Conservation (phyloP, 2,329 filamentous ascomycete species). For the Monilinia vaccinii-corymbosi region DNA sequence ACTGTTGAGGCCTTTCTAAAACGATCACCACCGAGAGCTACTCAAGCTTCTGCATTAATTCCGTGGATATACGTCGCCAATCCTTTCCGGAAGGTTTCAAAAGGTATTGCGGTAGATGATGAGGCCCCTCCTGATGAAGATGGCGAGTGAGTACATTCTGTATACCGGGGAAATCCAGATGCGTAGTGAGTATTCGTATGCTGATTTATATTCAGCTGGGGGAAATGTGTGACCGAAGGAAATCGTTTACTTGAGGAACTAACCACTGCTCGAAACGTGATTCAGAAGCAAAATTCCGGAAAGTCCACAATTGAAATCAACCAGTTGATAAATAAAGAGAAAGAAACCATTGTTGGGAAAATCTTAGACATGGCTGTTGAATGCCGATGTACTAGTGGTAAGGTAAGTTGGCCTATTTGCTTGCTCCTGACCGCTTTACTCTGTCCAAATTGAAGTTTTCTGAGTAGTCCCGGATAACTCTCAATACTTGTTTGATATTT, state of each 20-base stretch:
- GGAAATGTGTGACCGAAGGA: constrained; percentile 16
- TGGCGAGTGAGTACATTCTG: constrained; percentile 9
- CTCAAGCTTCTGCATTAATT: constrained; percentile 33
- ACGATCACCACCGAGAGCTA: constrained; percentile 59
- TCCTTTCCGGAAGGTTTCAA: constrained; percentile 36
- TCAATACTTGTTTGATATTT: neutral
- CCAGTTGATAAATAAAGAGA: constrained; percentile 24
- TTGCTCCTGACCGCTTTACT: constrained; percentile 63
- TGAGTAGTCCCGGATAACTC: constrained; percentile 31
- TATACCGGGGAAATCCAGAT: neutral
- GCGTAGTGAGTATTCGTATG: neutral
- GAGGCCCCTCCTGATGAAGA: constrained; percentile 24
- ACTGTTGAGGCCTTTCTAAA: constrained; percentile 54
- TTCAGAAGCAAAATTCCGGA: constrained; percentile 36
- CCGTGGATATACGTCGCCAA: constrained; percentile 70
- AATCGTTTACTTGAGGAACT: constrained; percentile 28
- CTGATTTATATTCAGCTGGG: constrained; percentile 1
- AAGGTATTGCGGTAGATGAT: constrained; percentile 18
- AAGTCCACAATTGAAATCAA: constrained; percentile 16
- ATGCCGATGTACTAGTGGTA: constrained; percentile 53
- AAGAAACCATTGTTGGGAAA: constrained; percentile 40
- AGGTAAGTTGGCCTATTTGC: constrained; percentile 42
- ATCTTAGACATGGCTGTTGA: constrained; percentile 53
- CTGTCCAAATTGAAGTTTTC: constrained; percentile 37
- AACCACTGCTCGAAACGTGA: constrained; percentile 35